phyloP scores from a whole-genome alignment of 108 stramenopile genomes.

The Cyclotella baltica region DNA sequence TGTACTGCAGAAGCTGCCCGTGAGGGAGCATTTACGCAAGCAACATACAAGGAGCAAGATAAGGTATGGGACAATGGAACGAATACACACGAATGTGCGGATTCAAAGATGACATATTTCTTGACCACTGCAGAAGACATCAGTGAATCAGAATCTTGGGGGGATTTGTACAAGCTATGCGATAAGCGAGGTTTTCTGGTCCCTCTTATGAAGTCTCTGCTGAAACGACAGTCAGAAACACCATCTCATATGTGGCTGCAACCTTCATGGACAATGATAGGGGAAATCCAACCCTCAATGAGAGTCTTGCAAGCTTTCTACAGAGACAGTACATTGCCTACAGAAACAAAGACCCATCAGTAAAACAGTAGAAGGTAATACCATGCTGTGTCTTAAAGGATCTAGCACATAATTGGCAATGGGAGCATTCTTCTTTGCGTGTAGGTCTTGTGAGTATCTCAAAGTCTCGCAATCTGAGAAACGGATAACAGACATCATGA shows the following conservation, averaged over 20 bases:
- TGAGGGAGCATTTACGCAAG: constrained; percentile 32
- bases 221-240: constrained; percentile 27
- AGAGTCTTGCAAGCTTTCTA: constrained; percentile 25
- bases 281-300: constrained; percentile 7
- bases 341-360: constrained; percentile 22
- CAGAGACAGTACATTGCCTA: constrained; percentile 16
- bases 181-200: constrained; percentile 13
- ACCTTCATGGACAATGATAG: constrained; percentile 30
- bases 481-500: constrained; percentile 9
- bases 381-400: neutral
- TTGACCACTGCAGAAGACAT: constrained; percentile 5
- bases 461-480: constrained; percentile 12
- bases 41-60: constrained; percentile 32
- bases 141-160: constrained; percentile 9
- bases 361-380: constrained; percentile 28
- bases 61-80: constrained; percentile 22
- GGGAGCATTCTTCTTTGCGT: constrained; percentile 29
- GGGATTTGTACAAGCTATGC: constrained; percentile 32
- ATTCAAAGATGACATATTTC: constrained; percentile 22
- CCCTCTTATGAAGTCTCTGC: constrained; percentile 15
- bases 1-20: constrained; percentile 33
- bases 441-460: constrained; percentile 26
- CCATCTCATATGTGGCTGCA: constrained; percentile 26
- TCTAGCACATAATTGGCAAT: constrained; percentile 9
- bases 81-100: constrained; percentile 1